A percentile compares a stretch with the other conserved stretches of the same genome.
Conservation (phyloP, 495 filamentous ascomycete genomes). For the Rusavskia elegans region DNA sequence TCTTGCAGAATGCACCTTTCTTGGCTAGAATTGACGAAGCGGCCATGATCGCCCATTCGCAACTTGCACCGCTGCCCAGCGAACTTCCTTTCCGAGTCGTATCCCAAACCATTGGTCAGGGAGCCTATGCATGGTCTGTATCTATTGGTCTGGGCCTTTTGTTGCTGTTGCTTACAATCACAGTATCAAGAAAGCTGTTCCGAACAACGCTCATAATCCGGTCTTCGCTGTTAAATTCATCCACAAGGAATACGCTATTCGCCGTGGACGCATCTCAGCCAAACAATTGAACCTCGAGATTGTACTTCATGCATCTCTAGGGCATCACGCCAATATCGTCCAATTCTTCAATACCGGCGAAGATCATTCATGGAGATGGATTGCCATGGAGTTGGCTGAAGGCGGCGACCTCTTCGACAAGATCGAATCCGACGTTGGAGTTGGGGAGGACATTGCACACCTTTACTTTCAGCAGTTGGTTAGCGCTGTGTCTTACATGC, state of each 20-base stretch:
- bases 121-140: constrained; percentile 89
- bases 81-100: constrained; percentile 79
- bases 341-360: constrained; percentile 78
- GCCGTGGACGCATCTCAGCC: constrained; percentile 71
- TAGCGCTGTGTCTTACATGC: constrained; percentile 83
- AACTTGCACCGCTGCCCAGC: constrained; percentile 70
- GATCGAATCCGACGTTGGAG: constrained; percentile 91
- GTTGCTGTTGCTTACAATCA: constrained; percentile 1
- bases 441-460: constrained; percentile 83
- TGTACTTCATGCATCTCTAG: constrained; percentile 71
- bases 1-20: neutral
- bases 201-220: constrained; percentile 46
- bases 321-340: constrained; percentile 84
- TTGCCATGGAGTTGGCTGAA: constrained; percentile 93
- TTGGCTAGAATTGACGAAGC: neutral
- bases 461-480: constrained; percentile 91
- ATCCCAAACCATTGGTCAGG: constrained; percentile 88
- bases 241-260: constrained; percentile 83
- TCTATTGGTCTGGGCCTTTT: constrained; percentile 2
- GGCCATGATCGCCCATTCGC: constrained; percentile 52
- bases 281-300: constrained; percentile 84
- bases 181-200: constrained; percentile 89
- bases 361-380: constrained; percentile 86
- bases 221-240: constrained; percentile 95
- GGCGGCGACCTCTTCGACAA: constrained; percentile 98